phyloP scores from a whole-genome alignment of 768 basidiomycete species.

The Paxillus ammoniavirescens region DNA sequence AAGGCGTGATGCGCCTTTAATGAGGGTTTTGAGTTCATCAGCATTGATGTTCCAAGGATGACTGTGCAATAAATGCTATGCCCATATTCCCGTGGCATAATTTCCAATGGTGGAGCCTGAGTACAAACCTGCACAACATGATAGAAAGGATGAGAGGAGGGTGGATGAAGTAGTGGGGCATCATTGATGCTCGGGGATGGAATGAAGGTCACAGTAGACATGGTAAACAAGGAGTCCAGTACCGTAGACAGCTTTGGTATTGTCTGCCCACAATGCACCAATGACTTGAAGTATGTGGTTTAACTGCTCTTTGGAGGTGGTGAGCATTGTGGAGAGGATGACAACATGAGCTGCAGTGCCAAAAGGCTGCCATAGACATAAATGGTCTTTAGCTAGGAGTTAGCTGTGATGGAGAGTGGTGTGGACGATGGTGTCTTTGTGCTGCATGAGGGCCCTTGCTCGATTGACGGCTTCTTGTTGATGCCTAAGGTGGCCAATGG shows the following conservation, averaged over 20 bases:
- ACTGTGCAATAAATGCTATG: slow-evolving; percentile 49
- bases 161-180: slow-evolving; percentile 26
- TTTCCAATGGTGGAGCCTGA: slow-evolving; percentile 33
- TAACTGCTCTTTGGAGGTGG: slow-evolving; percentile 20
- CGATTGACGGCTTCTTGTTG: not conserved
- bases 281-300: slow-evolving; percentile 25
- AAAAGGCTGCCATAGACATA: slow-evolving; percentile 27
- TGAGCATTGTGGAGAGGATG: not conserved
- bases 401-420: not conserved
- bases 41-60: slow-evolving; percentile 31
- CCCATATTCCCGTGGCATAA: slow-evolving; percentile 37
- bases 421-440: not conserved
- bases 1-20: slow-evolving; percentile 12
- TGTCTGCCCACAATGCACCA: slow-evolving; percentile 23
- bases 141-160: slow-evolving; percentile 31
- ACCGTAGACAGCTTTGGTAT: slow-evolving; percentile 37
- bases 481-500: not conserved
- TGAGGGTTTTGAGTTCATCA: slow-evolving; percentile 22
- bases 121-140: slow-evolving; percentile 32
- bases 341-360: not conserved
- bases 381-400: slow-evolving; percentile 19
- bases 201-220: slow-evolving; percentile 36
- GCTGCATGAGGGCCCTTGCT: not conserved
- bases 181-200: slow-evolving; percentile 31
- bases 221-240: slow-evolving; percentile 40